Conservation (phyloP, 805 yeast genomes). For the Lachancea cidri region DNA sequence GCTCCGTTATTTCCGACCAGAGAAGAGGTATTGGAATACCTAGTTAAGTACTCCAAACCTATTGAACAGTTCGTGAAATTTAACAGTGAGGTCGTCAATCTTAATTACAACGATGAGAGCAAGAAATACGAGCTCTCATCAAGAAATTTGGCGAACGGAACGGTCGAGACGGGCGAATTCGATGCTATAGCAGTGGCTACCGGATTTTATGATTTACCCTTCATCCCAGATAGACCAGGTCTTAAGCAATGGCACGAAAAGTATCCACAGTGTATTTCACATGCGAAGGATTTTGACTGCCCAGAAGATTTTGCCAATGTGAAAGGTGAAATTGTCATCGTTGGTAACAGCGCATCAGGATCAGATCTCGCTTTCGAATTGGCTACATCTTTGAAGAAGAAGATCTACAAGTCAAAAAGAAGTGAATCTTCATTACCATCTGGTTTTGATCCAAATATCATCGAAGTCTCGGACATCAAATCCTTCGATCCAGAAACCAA, state of each 20-base stretch:
- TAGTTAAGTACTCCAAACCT: slow-evolving; percentile 45
- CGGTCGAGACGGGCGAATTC: slow-evolving; percentile 27
- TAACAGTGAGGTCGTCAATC: slow-evolving; percentile 43
- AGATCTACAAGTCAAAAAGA: slow-evolving; percentile 46
- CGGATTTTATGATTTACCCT: slow-evolving; percentile 63
- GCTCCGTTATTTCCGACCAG: slow-evolving; percentile 55
- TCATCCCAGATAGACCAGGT: slow-evolving; percentile 52
- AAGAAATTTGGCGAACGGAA: slow-evolving; percentile 26
- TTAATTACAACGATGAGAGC: slow-evolving; percentile 22
- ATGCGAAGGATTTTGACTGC: slow-evolving; percentile 51
- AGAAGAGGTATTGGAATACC: slow-evolving; percentile 51
- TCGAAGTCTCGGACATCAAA: slow-evolving; percentile 41
- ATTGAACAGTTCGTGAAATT: slow-evolving; percentile 40
- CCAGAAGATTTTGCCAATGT: slow-evolving; percentile 39
- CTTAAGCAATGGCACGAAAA: slow-evolving; percentile 41
- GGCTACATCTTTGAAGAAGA: slow-evolving; percentile 38
- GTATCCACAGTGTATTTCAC: slow-evolving; percentile 46
- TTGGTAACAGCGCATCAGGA: slow-evolving; percentile 80
- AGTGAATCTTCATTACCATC: slow-evolving; percentile 40
- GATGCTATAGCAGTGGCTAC: slow-evolving; percentile 62
- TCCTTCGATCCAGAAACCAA: slow-evolving; percentile 36
- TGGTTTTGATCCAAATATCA: slow-evolving; percentile 38
- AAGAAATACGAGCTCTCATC: slow-evolving; percentile 43
- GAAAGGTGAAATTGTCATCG: slow-evolving; percentile 45
- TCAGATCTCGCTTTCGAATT: slow-evolving; percentile 65